Conservation (phyloP, 257 asterid species). For the Verbascum thapsus region DNA sequence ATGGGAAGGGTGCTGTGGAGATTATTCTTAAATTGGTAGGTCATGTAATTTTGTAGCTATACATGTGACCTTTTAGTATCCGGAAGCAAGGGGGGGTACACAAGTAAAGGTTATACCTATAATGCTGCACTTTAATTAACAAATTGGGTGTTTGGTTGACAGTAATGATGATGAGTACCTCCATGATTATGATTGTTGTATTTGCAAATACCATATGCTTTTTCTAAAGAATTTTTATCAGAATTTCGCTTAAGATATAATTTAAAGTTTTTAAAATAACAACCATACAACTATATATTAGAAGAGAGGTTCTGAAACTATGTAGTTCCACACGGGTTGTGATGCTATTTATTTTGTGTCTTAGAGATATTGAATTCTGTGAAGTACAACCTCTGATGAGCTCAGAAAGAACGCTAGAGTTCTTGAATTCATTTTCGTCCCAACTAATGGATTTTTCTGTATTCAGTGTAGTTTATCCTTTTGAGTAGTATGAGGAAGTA, state of each 20-base stretch:
- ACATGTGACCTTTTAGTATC: conserved; percentile 8
- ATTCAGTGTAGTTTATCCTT: too few species aligned
- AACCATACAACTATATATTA: conserved; percentile 11
- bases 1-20: conserved; percentile 97
- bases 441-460: too few species aligned
- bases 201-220: neutral
- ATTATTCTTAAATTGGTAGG: conserved; percentile 81
- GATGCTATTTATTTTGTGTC: conserved; percentile 10
- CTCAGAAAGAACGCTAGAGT: too few species aligned
- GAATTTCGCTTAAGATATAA: neutral
- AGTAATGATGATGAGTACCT: conserved; percentile 9
- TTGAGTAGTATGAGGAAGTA: too few species aligned
- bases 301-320: neutral
- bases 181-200: conserved; percentile 17
- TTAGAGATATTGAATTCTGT: neutral
- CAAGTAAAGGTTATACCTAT: conserved; percentile 7
- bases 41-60: conserved; percentile 22
- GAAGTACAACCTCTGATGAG: neutral
- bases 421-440: too few species aligned
- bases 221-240: too few species aligned
- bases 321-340: neutral
- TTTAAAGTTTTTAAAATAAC: neutral
- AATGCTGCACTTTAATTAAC: conserved; percentile 12
- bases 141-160: conserved; percentile 14
- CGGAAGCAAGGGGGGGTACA: neutral